Percentiles rank a stretch among this genome's conserved stretches.
phyloP scores from a whole-genome alignment of 2,329 filamentous ascomycete genomes.

The Hypoxylon sp. region DNA sequence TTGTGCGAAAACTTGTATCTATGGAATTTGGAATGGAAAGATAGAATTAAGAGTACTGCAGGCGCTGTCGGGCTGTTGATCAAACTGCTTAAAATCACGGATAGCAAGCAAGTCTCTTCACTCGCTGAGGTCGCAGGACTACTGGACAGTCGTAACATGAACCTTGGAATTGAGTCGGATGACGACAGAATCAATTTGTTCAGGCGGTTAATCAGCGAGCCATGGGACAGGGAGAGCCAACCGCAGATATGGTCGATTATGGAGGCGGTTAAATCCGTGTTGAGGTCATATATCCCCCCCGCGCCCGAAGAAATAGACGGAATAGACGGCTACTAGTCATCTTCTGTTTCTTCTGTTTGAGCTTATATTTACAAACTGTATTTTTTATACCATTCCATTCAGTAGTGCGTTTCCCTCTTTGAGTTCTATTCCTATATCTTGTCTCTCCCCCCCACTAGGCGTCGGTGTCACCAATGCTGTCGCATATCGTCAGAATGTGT shows the following conservation, averaged over 20 bases:
- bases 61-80: not conserved
- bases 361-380: no score
- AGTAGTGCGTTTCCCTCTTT: no score
- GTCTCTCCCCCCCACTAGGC: not conserved
- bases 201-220: not conserved
- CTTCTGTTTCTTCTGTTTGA: no score
- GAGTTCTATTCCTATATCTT: not conserved
- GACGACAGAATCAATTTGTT: not conserved
- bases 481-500: not conserved
- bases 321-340: no score
- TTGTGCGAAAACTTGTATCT: no score
- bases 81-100: not conserved
- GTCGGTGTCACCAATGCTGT: not conserved
- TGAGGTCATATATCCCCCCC: not conserved
- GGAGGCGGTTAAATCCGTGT: not conserved
- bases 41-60: not conserved
- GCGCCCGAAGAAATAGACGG: no score
- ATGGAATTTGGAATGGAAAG: not conserved
- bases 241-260: not conserved
- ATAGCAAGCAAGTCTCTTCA: not conserved
- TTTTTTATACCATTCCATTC: no score
- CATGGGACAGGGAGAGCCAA: not conserved
- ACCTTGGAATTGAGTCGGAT: not conserved
- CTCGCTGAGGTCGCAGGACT: not conserved
- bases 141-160: not conserved